A percentile compares a stretch with the other conserved stretches of the same genome.
Conservation (phyloP, 441 rosid genomes). For the Breynia disticha region DNA sequence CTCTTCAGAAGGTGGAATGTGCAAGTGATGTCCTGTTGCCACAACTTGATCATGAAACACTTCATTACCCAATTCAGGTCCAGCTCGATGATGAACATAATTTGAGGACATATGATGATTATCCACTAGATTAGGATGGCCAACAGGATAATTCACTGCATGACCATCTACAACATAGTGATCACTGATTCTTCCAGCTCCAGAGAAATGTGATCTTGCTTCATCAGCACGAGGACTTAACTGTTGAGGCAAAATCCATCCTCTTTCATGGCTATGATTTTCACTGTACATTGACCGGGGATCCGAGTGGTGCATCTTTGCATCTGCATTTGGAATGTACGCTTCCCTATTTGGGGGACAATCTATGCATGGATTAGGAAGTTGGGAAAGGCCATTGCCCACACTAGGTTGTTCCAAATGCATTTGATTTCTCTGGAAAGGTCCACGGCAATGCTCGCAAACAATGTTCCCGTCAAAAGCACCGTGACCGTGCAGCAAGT, state of each 20-base stretch:
- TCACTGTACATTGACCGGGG: constrained; percentile 38
- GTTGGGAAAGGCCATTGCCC: constrained; percentile 45
- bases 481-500: constrained; percentile 50
- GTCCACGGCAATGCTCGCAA: constrained; percentile 57
- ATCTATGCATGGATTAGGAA: constrained; percentile 39
- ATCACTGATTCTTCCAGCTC: constrained; percentile 63
- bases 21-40: constrained; percentile 32
- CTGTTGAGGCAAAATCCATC: constrained; percentile 68
- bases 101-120: constrained; percentile 40
- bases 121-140: constrained; percentile 43
- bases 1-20: constrained; percentile 45
- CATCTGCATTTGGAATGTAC: constrained; percentile 48
- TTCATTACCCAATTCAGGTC: constrained; percentile 54
- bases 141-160: constrained; percentile 48
- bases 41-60: constrained; percentile 54
- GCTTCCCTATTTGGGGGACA: constrained; percentile 51
- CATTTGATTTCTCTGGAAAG: constrained; percentile 53
- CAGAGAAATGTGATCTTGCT: constrained; percentile 44
- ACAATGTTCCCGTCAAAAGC: constrained; percentile 48
- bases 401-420: constrained; percentile 56
- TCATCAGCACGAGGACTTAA: constrained; percentile 54
- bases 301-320: constrained; percentile 46
- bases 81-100: constrained; percentile 40
- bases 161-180: constrained; percentile 53
- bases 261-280: constrained; percentile 58